Evolutionary conservation across 345 rosid species (phyloP).

Genomic region (Gossypium anomalum): DNA sequence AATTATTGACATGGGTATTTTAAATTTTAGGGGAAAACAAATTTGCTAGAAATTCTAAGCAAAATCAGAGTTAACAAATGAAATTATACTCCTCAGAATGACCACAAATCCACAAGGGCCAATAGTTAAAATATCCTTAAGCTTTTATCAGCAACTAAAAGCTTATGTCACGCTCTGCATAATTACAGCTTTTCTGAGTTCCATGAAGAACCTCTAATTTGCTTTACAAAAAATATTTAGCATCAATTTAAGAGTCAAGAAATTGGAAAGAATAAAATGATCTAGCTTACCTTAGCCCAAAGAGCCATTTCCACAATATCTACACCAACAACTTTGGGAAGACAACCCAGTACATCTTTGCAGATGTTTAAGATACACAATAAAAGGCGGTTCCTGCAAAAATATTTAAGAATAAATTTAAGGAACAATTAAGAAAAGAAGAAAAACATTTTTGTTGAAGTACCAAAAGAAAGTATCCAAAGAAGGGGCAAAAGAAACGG

Average conservation of each 20-base stretch:
- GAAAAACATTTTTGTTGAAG: background rate
- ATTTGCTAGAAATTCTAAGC: background rate
- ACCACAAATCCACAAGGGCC: background rate
- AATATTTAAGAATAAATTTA: conserved; percentile 12
- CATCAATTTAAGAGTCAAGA: conserved; percentile 5
- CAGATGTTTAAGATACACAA: conserved; percentile 67
- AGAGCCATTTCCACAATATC: conserved; percentile 96
- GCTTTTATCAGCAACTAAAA: background rate
- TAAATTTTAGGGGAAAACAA: background rate
- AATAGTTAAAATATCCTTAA: conserved; percentile 4
- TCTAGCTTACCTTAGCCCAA: conserved; percentile 84
- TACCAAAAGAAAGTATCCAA: background rate
- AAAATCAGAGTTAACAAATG: background rate
- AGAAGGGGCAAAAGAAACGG: background rate
- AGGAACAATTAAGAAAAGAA: background rate
- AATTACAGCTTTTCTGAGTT: background rate
- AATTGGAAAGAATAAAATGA: conserved; percentile 15
- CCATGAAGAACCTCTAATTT: background rate
- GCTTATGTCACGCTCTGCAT: background rate
- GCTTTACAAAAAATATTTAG: background rate
- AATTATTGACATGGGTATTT: background rate
- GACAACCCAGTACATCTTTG: conserved; percentile 70
- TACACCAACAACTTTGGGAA: conserved; percentile 54
- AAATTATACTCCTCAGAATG: background rate
- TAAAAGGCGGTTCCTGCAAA: conserved; percentile 67